phyloP scores from a whole-genome alignment of 1,284 basidiomycete genomes.

The Filobasidium uniguttulatum region DNA sequence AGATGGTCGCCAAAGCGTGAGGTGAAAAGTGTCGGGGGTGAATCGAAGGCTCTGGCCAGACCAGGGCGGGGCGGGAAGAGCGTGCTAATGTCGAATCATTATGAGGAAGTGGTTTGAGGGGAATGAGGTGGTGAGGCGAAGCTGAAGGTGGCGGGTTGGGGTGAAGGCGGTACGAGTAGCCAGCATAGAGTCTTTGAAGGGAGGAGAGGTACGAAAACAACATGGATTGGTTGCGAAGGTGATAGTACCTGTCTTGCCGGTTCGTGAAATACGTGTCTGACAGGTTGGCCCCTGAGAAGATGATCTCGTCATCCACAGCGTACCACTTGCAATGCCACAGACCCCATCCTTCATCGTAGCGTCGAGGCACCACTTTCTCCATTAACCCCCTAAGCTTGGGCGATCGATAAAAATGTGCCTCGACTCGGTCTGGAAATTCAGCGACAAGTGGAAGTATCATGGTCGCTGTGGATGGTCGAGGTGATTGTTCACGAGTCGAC shows the following conservation, averaged over 20 bases:
- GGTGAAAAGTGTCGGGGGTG: constrained; percentile 27
- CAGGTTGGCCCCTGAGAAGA: constrained; percentile 96
- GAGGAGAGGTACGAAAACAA: constrained; percentile 72
- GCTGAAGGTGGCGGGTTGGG: constrained; percentile 30
- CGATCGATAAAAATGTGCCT: constrained; percentile 68
- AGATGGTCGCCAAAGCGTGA: constrained; percentile 31
- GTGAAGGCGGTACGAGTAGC: constrained; percentile 59
- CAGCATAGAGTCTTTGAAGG: constrained; percentile 55
- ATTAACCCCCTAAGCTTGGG: constrained; percentile 65
- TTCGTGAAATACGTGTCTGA: constrained; percentile 89
- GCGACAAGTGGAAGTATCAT: constrained; percentile 58
- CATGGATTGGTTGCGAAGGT: constrained; percentile 49
- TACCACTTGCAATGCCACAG: constrained; percentile 98
- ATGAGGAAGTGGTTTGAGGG: constrained; percentile 13
- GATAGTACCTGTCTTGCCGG: constrained; percentile 85
- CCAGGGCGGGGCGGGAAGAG: constrained; percentile 18
- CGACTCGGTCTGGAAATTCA: constrained; percentile 59
- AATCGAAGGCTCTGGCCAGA: constrained; percentile 30
- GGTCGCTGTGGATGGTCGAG: constrained; percentile 49
- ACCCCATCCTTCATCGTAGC: constrained; percentile 97
- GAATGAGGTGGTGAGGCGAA: constrained; percentile 23
- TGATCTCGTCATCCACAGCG: constrained; percentile 76
- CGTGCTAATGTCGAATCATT: not conserved
- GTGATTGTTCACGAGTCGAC: constrained; percentile 65
- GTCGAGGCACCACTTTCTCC: constrained; percentile 65